Evolutionary conservation across 768 basidiomycete genomes (phyloP), one percentile per base, ranked within the genome.

Genomic region (Auriculariales sp.): DNA sequence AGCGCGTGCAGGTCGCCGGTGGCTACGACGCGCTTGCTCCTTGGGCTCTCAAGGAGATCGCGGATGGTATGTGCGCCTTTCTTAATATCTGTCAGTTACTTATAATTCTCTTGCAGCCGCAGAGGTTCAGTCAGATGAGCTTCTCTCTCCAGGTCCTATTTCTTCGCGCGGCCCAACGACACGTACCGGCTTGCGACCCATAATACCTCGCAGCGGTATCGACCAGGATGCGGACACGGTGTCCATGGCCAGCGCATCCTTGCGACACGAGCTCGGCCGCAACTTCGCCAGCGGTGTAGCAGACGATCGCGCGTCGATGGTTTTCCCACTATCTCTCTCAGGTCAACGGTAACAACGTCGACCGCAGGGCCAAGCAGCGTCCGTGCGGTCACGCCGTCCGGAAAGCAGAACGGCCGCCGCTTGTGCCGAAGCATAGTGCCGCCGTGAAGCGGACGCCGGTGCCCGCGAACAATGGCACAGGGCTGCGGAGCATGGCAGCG

Each of bases 11-110:
- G 11, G 77, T 82, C 46, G 78, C 79, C 47, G 76, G 78, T n/a
- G 88, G 86, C 0, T 94, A 97, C 57, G 81, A 83, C 47, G 60
- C 65, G 3, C 70, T 98, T n/a, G 89, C 94, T 46, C 73, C 72
- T 3, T 95, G 90, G 89, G 79, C 84, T 0, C 61, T 93, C 49
- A 83, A 89, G 61, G 94, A 97, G 59, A 89, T 98, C 33, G 75
- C 78, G 34, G 77, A 84, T 58, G 74, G 89, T n/a, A n/a, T n/a
- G n/a, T n/a, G n/a, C n/a, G n/a, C n/a, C n/a, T n/a, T n/a, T n/a
- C n/a, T n/a, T n/a, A n/a, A n/a, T 87, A n/a, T 52, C 17, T 49
- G 29, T 47, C 29, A 22, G 30, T 35, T 12, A 24, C 50, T n/a
- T 28, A 29, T 36, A 25, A 32, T 15, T 44, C 34, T 10, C 27